A percentile compares a stretch with the other conserved stretches of the same genome.
These are phyloP conservation scores for Keithomyces neogunnii DNA, from an alignment of 2,329 filamentous ascomycete genomes.

Conservation along the genomic window DNA sequence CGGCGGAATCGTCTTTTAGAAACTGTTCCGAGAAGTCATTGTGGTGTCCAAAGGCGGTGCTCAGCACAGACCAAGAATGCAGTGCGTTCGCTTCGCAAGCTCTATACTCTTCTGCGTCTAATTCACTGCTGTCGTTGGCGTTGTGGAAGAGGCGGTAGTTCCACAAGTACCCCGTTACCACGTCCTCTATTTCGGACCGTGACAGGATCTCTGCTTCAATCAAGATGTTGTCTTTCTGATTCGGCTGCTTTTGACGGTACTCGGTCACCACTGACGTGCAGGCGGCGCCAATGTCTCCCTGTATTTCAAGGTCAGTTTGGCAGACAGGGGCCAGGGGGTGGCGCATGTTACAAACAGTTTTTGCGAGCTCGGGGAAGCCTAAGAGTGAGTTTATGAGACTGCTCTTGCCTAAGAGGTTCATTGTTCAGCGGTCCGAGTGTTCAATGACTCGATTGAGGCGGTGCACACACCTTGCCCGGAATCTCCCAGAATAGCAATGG, in stretches of 20 bases:
- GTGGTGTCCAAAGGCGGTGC: conserved; percentile 24
- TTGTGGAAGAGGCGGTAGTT: conserved; percentile 21
- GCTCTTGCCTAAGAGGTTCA: conserved; percentile 16
- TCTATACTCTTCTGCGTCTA: conserved; percentile 16
- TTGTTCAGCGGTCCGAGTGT: neutral
- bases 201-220: conserved; percentile 26
- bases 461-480: conserved; percentile 16
- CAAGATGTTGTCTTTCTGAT: conserved; percentile 17
- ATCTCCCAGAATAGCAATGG: conserved; percentile 10
- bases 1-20: conserved; percentile 18
- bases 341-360: conserved; percentile 11
- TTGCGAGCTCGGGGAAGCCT: conserved; percentile 18
- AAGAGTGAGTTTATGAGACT: conserved; percentile 27
- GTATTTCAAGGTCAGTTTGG: no score
- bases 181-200: conserved; percentile 15
- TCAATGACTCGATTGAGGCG: no score
- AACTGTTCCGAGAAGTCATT: conserved; percentile 14
- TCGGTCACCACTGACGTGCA: conserved; percentile 27
- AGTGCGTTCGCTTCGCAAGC: conserved; percentile 18
- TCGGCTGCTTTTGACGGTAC: conserved; percentile 19
- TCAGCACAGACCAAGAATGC: conserved; percentile 33
- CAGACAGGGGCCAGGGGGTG: no score
- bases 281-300: conserved; percentile 22
- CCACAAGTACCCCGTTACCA: conserved; percentile 22
- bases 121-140: conserved; percentile 10